Base-by-base conservation (phyloP, 2,329 filamentous ascomycete species). In the Stachybotrys chlorohalonatus region DNA sequence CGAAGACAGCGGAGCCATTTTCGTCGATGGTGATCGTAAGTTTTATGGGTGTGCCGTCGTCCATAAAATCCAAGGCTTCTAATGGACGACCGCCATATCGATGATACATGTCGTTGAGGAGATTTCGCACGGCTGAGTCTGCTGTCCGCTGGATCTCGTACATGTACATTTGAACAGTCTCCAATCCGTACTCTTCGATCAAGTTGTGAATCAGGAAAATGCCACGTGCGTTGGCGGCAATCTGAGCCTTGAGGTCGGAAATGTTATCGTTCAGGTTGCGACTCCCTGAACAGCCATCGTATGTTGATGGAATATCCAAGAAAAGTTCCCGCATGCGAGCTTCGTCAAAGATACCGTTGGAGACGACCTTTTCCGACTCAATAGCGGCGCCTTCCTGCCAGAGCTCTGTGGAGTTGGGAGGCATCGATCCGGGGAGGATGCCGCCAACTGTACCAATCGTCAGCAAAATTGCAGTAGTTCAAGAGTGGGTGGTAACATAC, bases 161-260 rank as follows among this genome's bases (percentile, higher is more conserved):
- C 73, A 75, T 72, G 59, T 71, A 70, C 65, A 86, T 86, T 57
- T 89, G 84, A 0, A 92, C 87, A 0, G 86, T 84, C 6, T 83
- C 75, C 48, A 88, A 81, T 7, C 84, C 82, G 61, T 90, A 90
- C 61, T 93, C 88, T 31, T 81, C 78, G 59, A 92, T 90, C 1
- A 93, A 73, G 0, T 80, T 77, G 48, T 78, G 80, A 59, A 92
- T 90, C 16, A 93, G 75, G 47, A 82, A 82, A 62, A 93, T 93
- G 8, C 90, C 90, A 62, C 91, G 91, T 62, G 90, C 86, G 64
- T 95, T 95, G 11, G 90, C 89, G 0, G 90, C 89, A 11, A 94
- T 86, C 66, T 95, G 90, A 0, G 90, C 90, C 68, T 92, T 91
- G 47, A 95, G 76, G 66, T 95, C 90, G 53, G 90, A 92, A 59